phyloP scores from a whole-genome alignment of 768 basidiomycete species.

The Naganishia friedmannii region DNA sequence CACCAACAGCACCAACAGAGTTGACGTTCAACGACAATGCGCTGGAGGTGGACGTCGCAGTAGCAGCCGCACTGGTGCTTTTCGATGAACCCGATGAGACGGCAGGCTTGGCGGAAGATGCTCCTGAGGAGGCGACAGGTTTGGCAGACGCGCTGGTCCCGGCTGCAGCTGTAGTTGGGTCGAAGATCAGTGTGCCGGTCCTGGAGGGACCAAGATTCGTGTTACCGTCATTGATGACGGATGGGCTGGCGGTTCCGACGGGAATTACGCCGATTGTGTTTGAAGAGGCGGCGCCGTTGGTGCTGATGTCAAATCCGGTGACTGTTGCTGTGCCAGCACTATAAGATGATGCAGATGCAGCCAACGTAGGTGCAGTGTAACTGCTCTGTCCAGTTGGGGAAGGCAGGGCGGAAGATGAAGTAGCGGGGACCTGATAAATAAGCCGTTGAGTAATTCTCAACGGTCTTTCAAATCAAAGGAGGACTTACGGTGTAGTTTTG shows the following conservation, averaged over 20 bases:
- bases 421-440: conserved; percentile 32
- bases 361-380: conserved; percentile 45
- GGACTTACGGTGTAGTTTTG: conserved; percentile 45
- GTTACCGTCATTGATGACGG: neutral
- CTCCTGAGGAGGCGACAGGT: neutral
- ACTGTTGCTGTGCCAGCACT: conserved; percentile 30
- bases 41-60: conserved; percentile 5
- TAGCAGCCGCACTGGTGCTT: neutral
- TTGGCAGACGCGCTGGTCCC: neutral
- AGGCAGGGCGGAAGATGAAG: conserved; percentile 37
- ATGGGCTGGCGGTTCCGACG: neutral
- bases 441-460: neutral
- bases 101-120: conserved; percentile 1
- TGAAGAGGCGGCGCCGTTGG: conserved; percentile 5
- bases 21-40: conserved; percentile 15
- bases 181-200: no score
- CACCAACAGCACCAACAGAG: conserved; percentile 17
- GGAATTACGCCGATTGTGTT: neutral
- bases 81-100: no score
- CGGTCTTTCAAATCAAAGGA: no score
- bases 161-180: no score
- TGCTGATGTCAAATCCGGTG: conserved; percentile 26
- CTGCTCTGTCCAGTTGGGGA: conserved; percentile 36
- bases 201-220: no score
- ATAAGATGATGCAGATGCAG: conserved; percentile 23